Percentiles rank a stretch among this genome's conserved stretches.
phyloP scores from a whole-genome alignment of 768 basidiomycete species.

The Antrodiella citrinella region DNA sequence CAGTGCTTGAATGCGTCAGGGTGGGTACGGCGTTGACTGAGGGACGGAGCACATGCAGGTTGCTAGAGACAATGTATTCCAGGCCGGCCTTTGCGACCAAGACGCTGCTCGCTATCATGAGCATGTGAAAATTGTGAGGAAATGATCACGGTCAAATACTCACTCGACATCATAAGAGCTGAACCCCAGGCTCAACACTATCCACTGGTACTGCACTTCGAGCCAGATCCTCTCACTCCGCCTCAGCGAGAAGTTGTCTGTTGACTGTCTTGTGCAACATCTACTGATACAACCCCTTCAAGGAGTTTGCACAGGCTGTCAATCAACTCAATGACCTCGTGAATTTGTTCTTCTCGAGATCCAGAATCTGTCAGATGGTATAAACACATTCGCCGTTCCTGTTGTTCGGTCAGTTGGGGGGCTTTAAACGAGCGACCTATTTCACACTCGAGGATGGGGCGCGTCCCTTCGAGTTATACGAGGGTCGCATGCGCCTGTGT shows the following conservation, averaged over 20 bases:
- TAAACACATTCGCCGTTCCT: too few species aligned
- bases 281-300: conserved; percentile 69
- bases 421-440: too few species aligned
- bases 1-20: conserved; percentile 90
- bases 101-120: conserved; percentile 91
- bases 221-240: conserved; percentile 84
- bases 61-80: conserved; percentile 99
- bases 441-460: not conserved
- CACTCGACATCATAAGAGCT: conserved; percentile 96
- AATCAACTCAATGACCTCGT: conserved; percentile 91
- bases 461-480: too few species aligned
- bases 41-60: conserved; percentile 91
- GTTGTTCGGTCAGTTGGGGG: too few species aligned
- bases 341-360: conserved; percentile 99
- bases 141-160: too few species aligned
- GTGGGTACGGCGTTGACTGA: conserved; percentile 99
- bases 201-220: too few species aligned
- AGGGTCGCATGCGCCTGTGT: too few species aligned
- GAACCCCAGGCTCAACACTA: too few species aligned
- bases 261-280: conserved; percentile 73
- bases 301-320: conserved; percentile 78
- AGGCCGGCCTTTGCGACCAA: conserved; percentile 93
- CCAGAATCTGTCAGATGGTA: conserved; percentile 58
- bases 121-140: too few species aligned
- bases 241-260: conserved; percentile 89